Evolutionary conservation across 306 rosid species (phyloP), one percentile per base, ranked within the genome.

Genomic region (Fragaria vesca): DNA sequence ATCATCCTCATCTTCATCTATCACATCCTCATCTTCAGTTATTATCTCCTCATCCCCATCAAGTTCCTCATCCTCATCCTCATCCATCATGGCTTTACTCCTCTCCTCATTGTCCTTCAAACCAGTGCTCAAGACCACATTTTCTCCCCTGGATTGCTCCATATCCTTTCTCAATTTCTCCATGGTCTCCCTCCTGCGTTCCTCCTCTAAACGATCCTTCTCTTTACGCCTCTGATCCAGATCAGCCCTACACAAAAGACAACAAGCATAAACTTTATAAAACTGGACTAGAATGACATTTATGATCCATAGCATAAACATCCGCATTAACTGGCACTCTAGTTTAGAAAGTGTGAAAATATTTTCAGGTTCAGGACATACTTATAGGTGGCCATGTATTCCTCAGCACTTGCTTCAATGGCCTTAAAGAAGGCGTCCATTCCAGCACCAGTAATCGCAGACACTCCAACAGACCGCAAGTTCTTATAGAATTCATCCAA

Each of bases 401-500:
- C 95, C 81, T 88, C 91, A 1, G 88, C 88, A 78, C 95, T 91
- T 17, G 90, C 82, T 70, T 91, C 97, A 20, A 87, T 83, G 20
- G 90, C 85, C 83, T 88, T 88, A 74, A 93, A 91, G 87, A 91
- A 93, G 82, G 82, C 85, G 1, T 86, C 93, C 73, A 93, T 77
- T 88, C 98, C 95, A n/a, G 83, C 83, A 71, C 98, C 93, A 65
- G 97, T 76, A 81, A 88, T 84, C 8, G 93, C 95, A 79, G 97
- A 93, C 54, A 91, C 97, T 78, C 97, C 98, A 67, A 90, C 97
- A 62, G 91, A 85, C 68, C 84, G 83, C 74, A 93, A 79, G 74
- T 93, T 93, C 71, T 89, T 91, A 80, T 93, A 93, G 84, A 93
- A 91, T 85, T 93, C 97, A 82, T 93, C 93, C 48, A 93, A 77